Evolutionary conservation across 768 basidiomycete genomes (phyloP).

Genomic region (Hygrophorus pudorinus): DNA sequence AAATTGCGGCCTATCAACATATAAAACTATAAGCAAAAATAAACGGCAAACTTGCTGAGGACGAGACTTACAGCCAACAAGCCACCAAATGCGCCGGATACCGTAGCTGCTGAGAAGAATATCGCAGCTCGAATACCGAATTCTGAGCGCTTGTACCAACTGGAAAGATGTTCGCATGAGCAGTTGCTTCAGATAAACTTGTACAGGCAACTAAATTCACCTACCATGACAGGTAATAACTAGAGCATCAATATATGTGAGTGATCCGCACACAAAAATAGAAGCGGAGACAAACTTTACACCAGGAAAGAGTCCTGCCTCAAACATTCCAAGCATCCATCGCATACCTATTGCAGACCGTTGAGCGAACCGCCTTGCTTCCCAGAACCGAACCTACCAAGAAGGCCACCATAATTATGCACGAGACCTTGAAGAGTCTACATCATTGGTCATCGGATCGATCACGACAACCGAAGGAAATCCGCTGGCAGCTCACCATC

Average conservation of each 20-base stretch:
- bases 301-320: conserved; percentile 57
- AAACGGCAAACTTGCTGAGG: too few relatives aligned
- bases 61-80: conserved; percentile 49
- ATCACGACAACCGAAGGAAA: neutral
- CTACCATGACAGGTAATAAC: conserved; percentile 7
- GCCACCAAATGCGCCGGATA: conserved; percentile 77
- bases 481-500: conserved; percentile 39
- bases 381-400: conserved; percentile 32
- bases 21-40: conserved; percentile 4
- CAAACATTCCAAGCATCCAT: conserved; percentile 65
- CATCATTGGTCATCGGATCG: neutral
- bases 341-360: conserved; percentile 40
- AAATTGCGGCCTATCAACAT: conserved; percentile 41
- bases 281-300: conserved; percentile 35
- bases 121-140: conserved; percentile 58
- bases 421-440: conserved; percentile 69
- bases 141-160: conserved; percentile 60
- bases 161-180: conserved; percentile 7
- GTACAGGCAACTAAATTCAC: neutral
- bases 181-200: neutral
- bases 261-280: too few relatives aligned
- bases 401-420: conserved; percentile 55
- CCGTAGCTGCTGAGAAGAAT: conserved; percentile 72
- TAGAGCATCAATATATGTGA: conserved; percentile 58
- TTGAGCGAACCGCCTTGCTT: neutral